Evolutionary conservation across 2,329 filamentous ascomycete genomes (phyloP).

Genomic region (Xylariaceae sp.): DNA sequence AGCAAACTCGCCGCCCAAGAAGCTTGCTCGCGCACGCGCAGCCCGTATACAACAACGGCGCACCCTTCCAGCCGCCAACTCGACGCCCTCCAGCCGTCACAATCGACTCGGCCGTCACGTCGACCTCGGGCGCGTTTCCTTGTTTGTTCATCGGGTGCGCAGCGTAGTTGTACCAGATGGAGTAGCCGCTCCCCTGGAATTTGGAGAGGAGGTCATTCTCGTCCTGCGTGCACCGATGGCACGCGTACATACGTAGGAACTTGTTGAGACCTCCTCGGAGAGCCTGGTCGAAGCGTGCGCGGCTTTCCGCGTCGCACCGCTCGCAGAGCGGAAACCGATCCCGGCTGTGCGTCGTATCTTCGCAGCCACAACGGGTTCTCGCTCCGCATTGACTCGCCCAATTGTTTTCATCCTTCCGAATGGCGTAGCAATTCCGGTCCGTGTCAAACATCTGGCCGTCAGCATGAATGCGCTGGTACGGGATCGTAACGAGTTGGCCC

Average conservation of each 20-base stretch:
- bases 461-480: slow-evolving; percentile 2
- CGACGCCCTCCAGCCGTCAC: not conserved
- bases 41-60: slow-evolving; percentile 1
- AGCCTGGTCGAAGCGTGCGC: not conserved
- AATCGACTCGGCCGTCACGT: slow-evolving; percentile 3
- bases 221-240: not conserved
- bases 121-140: not conserved
- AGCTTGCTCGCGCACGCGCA: slow-evolving; percentile 16
- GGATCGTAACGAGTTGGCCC: slow-evolving; percentile 5
- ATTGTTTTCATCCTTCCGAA: rapidly evolving
- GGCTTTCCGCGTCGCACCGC: slow-evolving; percentile 1
- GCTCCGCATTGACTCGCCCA: not conserved
- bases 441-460: not conserved
- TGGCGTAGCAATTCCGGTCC: not conserved
- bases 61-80: slow-evolving; percentile 2
- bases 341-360: slow-evolving; percentile 7
- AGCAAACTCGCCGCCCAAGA: slow-evolving; percentile 11
- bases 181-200: not conserved
- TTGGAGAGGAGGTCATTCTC: not conserved
- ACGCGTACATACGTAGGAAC: slow-evolving; percentile 13
- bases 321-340: slow-evolving; percentile 7
- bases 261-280: not conserved
- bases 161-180: not conserved
- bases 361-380: not conserved
- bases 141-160: not conserved